phyloP scores from a whole-genome alignment of 352 stramenopile species.

The Plasmopara muralis region DNA sequence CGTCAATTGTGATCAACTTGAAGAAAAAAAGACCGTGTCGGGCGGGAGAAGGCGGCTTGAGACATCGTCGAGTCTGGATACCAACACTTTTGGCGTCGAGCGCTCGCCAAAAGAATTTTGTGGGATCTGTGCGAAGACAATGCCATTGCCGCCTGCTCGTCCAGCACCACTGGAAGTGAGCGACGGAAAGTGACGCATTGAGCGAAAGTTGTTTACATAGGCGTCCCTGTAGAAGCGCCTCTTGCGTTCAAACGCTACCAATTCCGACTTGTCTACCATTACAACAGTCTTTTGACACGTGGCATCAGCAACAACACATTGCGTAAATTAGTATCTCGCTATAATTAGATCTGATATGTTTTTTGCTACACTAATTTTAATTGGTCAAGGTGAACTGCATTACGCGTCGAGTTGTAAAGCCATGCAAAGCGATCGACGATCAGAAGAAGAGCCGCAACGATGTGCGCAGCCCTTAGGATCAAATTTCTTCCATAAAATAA shows the following conservation, averaged over 20 bases:
- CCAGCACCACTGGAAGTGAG: slow-evolving; percentile 45
- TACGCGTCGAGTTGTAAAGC: slow-evolving; percentile 5
- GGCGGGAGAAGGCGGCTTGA: slow-evolving; percentile 45
- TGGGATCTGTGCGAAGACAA: slow-evolving; percentile 46
- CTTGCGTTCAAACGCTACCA: slow-evolving; percentile 59
- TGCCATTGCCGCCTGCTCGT: slow-evolving; percentile 24
- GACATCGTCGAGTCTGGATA: slow-evolving; percentile 29
- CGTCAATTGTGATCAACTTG: slow-evolving; percentile 21
- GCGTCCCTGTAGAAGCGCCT: slow-evolving; percentile 75
- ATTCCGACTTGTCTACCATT: slow-evolving; percentile 28
- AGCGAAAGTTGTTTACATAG: slow-evolving; percentile 63
- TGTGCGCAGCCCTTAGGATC: background rate
- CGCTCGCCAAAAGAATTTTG: slow-evolving; percentile 4
- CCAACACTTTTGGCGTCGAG: slow-evolving; percentile 4
- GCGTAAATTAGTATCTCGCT: too few relatives aligned
- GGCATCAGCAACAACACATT: background rate
- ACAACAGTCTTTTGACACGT: background rate
- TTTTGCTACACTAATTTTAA: too few relatives aligned
- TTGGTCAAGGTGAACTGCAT: too few relatives aligned
- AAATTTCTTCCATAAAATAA: too few relatives aligned
- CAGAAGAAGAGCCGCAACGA: slow-evolving; percentile 8
- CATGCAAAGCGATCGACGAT: slow-evolving; percentile 9
- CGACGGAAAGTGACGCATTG: slow-evolving; percentile 61
- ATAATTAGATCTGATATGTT: too few relatives aligned
- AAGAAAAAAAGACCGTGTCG: slow-evolving; percentile 40